Conservation (phyloP, 2,329 filamentous ascomycete genomes). For the Pseudovirgaria hyperparasitica region DNA sequence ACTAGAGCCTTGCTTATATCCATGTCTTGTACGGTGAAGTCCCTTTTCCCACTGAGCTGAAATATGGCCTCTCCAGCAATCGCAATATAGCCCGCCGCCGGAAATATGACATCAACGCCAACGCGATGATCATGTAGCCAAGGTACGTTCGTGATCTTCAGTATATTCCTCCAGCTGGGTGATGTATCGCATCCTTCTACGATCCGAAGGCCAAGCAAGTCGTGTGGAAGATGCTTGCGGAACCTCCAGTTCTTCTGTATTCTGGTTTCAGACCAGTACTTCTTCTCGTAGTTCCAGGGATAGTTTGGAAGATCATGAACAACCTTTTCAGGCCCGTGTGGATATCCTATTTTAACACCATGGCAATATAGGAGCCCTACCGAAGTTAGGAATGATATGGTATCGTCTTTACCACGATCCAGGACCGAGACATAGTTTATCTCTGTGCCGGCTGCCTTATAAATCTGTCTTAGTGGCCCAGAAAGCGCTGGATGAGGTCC, state of each 20-base stretch:
- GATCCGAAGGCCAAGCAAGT: background rate
- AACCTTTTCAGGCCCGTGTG: too few relatives aligned
- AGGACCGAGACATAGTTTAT: too few relatives aligned
- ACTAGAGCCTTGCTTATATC: constrained; percentile 5
- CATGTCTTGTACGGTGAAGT: constrained; percentile 2
- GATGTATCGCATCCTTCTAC: background rate
- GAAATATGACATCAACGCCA: constrained; percentile 24
- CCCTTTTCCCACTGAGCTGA: background rate
- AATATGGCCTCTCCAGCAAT: constrained; percentile 20
- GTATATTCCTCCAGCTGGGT: constrained; percentile 8
- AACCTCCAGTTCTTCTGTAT: background rate
- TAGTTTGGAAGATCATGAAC: constrained; percentile 11
- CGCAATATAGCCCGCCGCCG: constrained; percentile 28
- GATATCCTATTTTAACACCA: too few relatives aligned
- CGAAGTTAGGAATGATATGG: too few relatives aligned
- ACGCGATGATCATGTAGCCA: constrained; percentile 11
- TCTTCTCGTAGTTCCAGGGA: constrained; percentile 12
- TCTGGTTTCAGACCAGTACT: constrained; percentile 8
- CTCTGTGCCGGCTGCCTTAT: too few relatives aligned
- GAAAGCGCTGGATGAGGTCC: constrained; percentile 15
- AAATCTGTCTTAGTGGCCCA: constrained; percentile 11
- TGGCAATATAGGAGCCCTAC: too few relatives aligned
- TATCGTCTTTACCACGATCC: too few relatives aligned
- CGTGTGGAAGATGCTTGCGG: constrained; percentile 1
- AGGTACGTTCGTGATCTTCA: constrained; percentile 8